Percentiles rank a stretch among this genome's conserved stretches.
phyloP scores from a whole-genome alignment of 2,329 filamentous ascomycete species.

The Alternaria rosae region DNA sequence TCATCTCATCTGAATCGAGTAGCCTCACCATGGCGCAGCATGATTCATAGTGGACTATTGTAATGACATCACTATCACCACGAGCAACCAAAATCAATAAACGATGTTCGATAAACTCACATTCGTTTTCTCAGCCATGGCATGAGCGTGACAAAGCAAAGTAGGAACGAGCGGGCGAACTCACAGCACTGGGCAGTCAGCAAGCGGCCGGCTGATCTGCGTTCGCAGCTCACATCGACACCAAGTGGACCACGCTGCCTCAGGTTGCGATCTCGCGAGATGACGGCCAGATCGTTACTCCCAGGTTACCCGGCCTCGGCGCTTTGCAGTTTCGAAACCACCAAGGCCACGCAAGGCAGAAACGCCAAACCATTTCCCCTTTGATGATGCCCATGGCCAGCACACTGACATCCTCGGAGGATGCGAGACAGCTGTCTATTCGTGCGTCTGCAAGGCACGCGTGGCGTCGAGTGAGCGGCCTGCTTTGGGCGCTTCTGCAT shows the following conservation, averaged over 20 bases:
- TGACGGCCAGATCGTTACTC: slow-evolving; percentile 5
- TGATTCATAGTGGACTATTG: not conserved
- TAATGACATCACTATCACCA: not conserved
- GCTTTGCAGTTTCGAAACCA: slow-evolving; percentile 22
- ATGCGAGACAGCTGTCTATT: slow-evolving; percentile 14
- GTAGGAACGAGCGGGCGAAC: not conserved
- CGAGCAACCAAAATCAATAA: not conserved
- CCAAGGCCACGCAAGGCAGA: slow-evolving; percentile 8
- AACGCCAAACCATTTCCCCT: not conserved
- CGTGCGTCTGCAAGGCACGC: slow-evolving; percentile 18
- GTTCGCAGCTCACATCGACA: slow-evolving; percentile 9
- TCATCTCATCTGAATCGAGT: slow-evolving; percentile 21
- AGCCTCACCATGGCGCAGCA: not conserved
- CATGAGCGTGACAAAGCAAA: slow-evolving; percentile 5
- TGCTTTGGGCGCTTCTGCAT: slow-evolving; percentile 11
- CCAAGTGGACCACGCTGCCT: slow-evolving; percentile 16
- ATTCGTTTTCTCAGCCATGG: not conserved
- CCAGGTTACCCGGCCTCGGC: not conserved
- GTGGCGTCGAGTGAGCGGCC: slow-evolving; percentile 10
- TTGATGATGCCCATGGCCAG: not conserved
- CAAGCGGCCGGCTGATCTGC: slow-evolving; percentile 22
- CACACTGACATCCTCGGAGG: not conserved
- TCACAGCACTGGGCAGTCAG: not conserved
- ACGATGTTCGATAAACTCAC: not conserved
- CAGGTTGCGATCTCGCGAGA: slow-evolving; percentile 20